Percentiles rank a stretch among this genome's conserved stretches.
Conservation (phyloP, 2,329 filamentous ascomycete species). For the Emericellopsis atlantica region DNA sequence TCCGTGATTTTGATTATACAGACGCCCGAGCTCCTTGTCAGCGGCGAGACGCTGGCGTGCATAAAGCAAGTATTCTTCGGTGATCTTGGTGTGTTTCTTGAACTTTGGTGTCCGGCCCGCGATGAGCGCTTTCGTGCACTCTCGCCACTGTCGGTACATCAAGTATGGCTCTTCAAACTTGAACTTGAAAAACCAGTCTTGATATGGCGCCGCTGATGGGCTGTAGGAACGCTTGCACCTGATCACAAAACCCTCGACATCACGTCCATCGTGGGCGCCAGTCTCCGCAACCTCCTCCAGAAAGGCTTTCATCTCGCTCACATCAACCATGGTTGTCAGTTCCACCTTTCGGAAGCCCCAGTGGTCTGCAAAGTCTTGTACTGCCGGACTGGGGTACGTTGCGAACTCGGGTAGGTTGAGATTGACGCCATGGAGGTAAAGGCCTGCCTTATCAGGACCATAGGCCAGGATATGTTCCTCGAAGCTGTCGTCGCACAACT, state of each 20-base stretch:
- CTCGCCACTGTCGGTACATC: slow-evolving; percentile 98
- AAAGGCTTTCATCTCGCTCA: slow-evolving; percentile 64
- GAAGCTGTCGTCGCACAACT: slow-evolving; percentile 91
- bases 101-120: slow-evolving; percentile 58
- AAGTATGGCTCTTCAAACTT: slow-evolving; percentile 98
- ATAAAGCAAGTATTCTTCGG: slow-evolving; percentile 79
- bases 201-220: slow-evolving; percentile 39
- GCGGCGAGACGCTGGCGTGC: slow-evolving; percentile 60
- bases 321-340: slow-evolving; percentile 63
- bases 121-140: slow-evolving; percentile 88
- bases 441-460: slow-evolving; percentile 65
- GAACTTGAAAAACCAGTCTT: slow-evolving; percentile 99
- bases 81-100: slow-evolving; percentile 83
- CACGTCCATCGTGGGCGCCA: slow-evolving; percentile 77
- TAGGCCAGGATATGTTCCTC: slow-evolving; percentile 96
- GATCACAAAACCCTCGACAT: slow-evolving; percentile 95
- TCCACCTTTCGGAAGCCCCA: slow-evolving; percentile 94
- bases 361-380: slow-evolving; percentile 77
- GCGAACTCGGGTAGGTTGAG: slow-evolving; percentile 86
- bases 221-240: slow-evolving; percentile 62
- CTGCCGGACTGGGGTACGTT: slow-evolving; percentile 71
- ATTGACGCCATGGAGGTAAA: slow-evolving; percentile 95
- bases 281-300: slow-evolving; percentile 78
- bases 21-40: slow-evolving; percentile 53
- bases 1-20: slow-evolving; percentile 80